Evolutionary conservation across 2,329 filamentous ascomycete species (phyloP).

Genomic region (Chaetomiaceae sp.): DNA sequence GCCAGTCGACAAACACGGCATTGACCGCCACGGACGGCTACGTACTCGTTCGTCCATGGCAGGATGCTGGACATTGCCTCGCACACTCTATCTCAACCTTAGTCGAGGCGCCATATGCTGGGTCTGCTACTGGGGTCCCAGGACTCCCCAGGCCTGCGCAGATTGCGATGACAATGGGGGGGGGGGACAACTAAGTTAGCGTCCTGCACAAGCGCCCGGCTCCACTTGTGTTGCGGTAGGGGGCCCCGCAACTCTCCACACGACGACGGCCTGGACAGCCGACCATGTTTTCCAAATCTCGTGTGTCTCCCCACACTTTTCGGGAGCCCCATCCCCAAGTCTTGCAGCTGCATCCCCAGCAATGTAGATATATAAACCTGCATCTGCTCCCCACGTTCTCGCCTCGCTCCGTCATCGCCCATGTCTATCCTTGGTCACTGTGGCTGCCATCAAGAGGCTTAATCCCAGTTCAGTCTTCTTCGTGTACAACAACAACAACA

Average conservation of each 20-base stretch:
- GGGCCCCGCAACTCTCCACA: slow-evolving; percentile 22
- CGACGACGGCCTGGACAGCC: slow-evolving; percentile 22
- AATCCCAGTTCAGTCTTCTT: slow-evolving; percentile 9
- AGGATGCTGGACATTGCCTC: slow-evolving; percentile 21
- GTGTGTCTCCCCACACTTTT: slow-evolving; percentile 31
- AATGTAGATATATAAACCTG: slow-evolving; percentile 38
- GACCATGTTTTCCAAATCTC: slow-evolving; percentile 24
- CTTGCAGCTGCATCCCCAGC: slow-evolving; percentile 28
- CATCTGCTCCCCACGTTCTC: slow-evolving; percentile 33
- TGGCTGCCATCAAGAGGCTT: slow-evolving; percentile 14
- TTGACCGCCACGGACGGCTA: slow-evolving; percentile 23
- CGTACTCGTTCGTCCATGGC: slow-evolving; percentile 11
- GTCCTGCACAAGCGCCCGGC: slow-evolving; percentile 16
- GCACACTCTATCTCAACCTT: slow-evolving; percentile 25
- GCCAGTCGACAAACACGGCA: slow-evolving; percentile 25
- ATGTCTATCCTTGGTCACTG: slow-evolving; percentile 18
- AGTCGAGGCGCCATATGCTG: slow-evolving; percentile 20
- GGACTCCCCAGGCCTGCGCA: slow-evolving; percentile 13
- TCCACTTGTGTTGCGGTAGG: too few relatives aligned
- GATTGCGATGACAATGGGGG: slow-evolving; percentile 7
- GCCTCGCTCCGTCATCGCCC: slow-evolving; percentile 22
- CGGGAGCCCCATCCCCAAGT: too few relatives aligned
- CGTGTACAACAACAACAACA: slow-evolving; percentile 14
- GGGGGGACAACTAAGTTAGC: slow-evolving; percentile 11
- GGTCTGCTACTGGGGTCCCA: background rate